Evolutionary conservation across 352 stramenopile genomes (phyloP), one percentile per base, ranked within the genome.

Genomic region (Phytophthora aleatoria): DNA sequence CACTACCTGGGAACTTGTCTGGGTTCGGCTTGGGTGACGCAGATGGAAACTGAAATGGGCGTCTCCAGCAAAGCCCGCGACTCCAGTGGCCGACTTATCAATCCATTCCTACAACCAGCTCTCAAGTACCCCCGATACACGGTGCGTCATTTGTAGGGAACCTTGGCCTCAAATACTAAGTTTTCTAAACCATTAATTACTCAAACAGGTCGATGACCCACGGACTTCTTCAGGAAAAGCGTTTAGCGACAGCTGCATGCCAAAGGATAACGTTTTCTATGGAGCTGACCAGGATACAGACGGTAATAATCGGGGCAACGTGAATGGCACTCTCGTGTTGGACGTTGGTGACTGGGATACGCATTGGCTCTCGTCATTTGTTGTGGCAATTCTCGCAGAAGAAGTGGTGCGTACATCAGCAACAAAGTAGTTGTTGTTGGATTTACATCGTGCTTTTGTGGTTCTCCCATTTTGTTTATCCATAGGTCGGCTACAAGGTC

Each of bases 1-100:
- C 71, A 77, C 1, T 79, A 88, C 9, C 53, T 87, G 1, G 79
- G 76, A 13, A 74, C 74, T 10, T 88, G 81, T 52, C 69, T 90
- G 2, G 68, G 57, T 12, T 45, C 72, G 0, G 35, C 44, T 5
- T 90, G 81, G 81, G 81, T 82, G n/a, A 3, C 28, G 3, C n/a
- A 50, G 5, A 71, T 76, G 41, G 71, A 80, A 62, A 13, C 27
- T 0, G 49, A 69, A 28, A 52, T 71, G 3, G 42, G 52, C 0
- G 38, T 85, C 7, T 66, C 68, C 0, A 61, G 61, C 10, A 43
- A 48, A 3, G 67, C 74, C 12, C 71, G 77, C 2, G 69, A 85
- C 48, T 39, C 59, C 0, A 53, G 50, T 13, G 69, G 70, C 0
- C 67, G 71, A 4, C 67, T 87, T 12, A 43, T 68, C 11, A 31